Evolutionary conservation across 202 grass and related monocot genomes (phyloP).

Genomic region (Zizania palustris): DNA sequence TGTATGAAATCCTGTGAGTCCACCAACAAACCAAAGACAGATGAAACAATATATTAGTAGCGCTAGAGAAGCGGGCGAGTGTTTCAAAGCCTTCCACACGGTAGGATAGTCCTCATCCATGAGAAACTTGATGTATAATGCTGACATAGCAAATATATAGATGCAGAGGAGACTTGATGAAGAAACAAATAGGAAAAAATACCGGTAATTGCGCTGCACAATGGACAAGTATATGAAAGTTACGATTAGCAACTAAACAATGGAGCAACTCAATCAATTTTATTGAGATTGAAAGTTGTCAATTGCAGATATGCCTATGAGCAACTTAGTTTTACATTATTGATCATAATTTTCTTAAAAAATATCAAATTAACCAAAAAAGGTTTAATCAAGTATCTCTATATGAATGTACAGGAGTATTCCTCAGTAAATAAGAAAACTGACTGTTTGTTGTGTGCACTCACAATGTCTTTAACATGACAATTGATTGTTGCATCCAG

Average conservation of each 20-base stretch:
- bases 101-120: slow-evolving; percentile 74
- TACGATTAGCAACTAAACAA: slow-evolving; percentile 2
- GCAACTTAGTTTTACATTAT: slow-evolving; percentile 10
- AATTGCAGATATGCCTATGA: slow-evolving; percentile 8
- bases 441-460: neutral
- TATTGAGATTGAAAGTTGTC: neutral
- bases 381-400: neutral
- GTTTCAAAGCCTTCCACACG: slow-evolving; percentile 80
- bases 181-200: slow-evolving; percentile 82
- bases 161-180: slow-evolving; percentile 70
- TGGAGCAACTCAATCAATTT: neutral
- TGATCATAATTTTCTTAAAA: neutral
- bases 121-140: slow-evolving; percentile 77
- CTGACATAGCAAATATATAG: slow-evolving; percentile 66
- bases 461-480: slow-evolving; percentile 15
- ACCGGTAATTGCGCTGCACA: slow-evolving; percentile 80
- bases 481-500: neutral
- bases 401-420: too few relatives aligned
- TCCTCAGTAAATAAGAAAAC: neutral
- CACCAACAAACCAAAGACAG: slow-evolving; percentile 72
- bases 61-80: slow-evolving; percentile 62
- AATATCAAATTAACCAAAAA: neutral
- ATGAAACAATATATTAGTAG: slow-evolving; percentile 77
- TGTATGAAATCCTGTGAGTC: slow-evolving; percentile 73
- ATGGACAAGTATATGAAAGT: slow-evolving; percentile 29